Percentiles rank a stretch among this genome's conserved stretches.
Evolutionary conservation across 1,284 basidiomycete genomes (phyloP).

Genomic region (Malassezia furfur): DNA sequence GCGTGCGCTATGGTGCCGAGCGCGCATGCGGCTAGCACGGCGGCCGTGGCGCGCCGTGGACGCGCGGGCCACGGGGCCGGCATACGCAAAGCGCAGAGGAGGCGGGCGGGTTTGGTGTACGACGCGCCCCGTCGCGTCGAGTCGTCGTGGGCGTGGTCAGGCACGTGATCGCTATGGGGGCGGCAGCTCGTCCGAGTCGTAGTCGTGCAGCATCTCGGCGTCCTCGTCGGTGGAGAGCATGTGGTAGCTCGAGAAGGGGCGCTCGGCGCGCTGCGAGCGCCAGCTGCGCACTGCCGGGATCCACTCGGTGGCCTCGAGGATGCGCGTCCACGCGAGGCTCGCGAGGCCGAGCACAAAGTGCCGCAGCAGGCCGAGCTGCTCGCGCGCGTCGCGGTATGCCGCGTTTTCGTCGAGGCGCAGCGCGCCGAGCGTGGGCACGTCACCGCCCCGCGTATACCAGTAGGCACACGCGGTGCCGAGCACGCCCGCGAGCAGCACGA

Average conservation of each 20-base stretch:
- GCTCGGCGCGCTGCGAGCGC: conserved; percentile 12
- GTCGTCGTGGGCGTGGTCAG: no score
- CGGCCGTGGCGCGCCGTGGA: no score
- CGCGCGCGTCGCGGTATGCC: conserved; percentile 18
- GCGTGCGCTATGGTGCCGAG: no score
- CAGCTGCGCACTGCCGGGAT: conserved; percentile 4
- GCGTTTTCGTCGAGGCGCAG: conserved; percentile 19
- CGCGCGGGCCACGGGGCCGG: no score
- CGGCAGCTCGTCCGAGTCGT: conserved; percentile 35
- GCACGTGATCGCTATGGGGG: conserved; percentile 14
- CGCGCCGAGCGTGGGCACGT: conserved; percentile 51
- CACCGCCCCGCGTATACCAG: conserved; percentile 51
- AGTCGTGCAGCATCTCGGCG: conserved; percentile 39
- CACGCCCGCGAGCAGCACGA: conserved; percentile 30
- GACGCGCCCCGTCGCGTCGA: no score
- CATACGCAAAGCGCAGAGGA: no score
- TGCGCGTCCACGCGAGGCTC: conserved; percentile 19
- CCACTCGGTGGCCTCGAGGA: conserved; percentile 2
- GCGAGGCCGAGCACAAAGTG: conserved; percentile 22
- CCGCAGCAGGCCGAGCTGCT: conserved; percentile 5
- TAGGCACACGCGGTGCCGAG: conserved; percentile 27
- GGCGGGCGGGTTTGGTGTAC: no score
- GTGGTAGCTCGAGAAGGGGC: conserved; percentile 34
- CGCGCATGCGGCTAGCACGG: no score
- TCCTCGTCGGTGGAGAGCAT: conserved; percentile 41